Evolutionary conservation across 169 alveolate genomes (phyloP).

Genomic region (Toxoplasma gondii): DNA sequence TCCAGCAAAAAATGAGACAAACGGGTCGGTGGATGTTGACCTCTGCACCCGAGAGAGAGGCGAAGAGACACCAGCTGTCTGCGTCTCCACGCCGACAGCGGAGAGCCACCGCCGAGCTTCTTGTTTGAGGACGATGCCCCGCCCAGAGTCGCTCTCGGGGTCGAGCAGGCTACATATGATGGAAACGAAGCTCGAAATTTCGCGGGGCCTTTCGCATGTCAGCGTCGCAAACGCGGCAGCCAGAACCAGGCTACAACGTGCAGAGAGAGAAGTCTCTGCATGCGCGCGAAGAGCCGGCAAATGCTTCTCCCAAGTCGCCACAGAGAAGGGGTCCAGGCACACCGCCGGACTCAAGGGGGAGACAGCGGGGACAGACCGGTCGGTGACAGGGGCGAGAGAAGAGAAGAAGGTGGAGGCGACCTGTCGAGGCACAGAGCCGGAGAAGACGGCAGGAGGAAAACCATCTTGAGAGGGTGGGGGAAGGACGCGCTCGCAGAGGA

Average conservation of each 20-base stretch:
- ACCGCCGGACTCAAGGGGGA: background rate
- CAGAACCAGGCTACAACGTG: conserved; percentile 9
- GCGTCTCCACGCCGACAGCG: background rate
- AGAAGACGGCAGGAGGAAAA: background rate
- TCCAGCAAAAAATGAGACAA: background rate
- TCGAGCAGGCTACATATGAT: background rate
- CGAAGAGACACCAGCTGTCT: background rate
- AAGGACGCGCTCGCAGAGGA: conserved; percentile 22
- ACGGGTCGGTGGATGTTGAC: background rate
- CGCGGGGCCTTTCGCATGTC: background rate
- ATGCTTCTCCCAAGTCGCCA: background rate
- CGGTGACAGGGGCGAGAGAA: background rate
- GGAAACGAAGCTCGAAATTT: background rate
- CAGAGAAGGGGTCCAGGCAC: background rate
- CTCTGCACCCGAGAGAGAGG: background rate
- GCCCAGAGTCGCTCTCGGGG: background rate
- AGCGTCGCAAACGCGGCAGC: background rate
- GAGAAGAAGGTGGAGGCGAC: background rate
- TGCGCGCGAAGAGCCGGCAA: background rate
- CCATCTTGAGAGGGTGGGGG: background rate
- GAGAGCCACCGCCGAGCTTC: background rate
- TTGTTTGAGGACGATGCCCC: background rate
- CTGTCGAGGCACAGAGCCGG: background rate
- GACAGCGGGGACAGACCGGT: background rate
- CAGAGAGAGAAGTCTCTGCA: background rate